Evolutionary conservation across 2,329 filamentous ascomycete genomes (phyloP).

Genomic region (Diplodia seriata): DNA sequence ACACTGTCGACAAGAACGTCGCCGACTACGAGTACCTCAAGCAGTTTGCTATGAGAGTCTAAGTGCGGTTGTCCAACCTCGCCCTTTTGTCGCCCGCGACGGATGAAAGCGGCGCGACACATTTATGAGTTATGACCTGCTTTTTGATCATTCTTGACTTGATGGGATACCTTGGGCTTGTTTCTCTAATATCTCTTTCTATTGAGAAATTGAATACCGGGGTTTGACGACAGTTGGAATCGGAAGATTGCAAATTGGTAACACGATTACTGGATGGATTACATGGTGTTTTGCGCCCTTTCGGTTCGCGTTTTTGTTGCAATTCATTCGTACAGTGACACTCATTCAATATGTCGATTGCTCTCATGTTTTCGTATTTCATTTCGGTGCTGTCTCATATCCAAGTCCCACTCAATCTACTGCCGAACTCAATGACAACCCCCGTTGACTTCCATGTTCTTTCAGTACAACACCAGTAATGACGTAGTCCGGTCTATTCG

Average conservation of each 20-base stretch:
- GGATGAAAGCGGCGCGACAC: not conserved
- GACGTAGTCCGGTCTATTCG: too few relatives aligned
- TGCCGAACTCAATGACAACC: not conserved
- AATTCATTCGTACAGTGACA: slow-evolving; percentile 8
- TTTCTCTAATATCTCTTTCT: not conserved
- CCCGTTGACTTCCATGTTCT: too few relatives aligned
- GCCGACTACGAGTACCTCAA: slow-evolving; percentile 82
- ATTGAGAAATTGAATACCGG: not conserved
- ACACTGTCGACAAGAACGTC: slow-evolving; percentile 74
- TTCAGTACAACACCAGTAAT: too few relatives aligned
- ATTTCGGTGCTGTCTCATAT: not conserved
- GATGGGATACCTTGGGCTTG: slow-evolving; percentile 14
- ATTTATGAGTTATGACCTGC: slow-evolving; percentile 15
- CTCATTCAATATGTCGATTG: not conserved
- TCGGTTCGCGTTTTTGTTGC: too few relatives aligned
- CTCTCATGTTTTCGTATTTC: not conserved
- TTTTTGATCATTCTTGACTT: slow-evolving; percentile 15
- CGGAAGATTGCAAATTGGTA: slow-evolving; percentile 7
- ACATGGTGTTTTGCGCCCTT: not conserved
- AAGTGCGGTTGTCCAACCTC: not conserved
- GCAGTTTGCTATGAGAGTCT: slow-evolving; percentile 70
- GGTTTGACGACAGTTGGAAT: not conserved
- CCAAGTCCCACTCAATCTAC: not conserved
- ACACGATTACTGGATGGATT: not conserved
- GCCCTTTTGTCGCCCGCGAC: not conserved